Percentiles rank a stretch among this genome's conserved stretches.
phyloP scores from a whole-genome alignment of 1,139 yeast genomes.

The Debaryomyces nepalensis region DNA sequence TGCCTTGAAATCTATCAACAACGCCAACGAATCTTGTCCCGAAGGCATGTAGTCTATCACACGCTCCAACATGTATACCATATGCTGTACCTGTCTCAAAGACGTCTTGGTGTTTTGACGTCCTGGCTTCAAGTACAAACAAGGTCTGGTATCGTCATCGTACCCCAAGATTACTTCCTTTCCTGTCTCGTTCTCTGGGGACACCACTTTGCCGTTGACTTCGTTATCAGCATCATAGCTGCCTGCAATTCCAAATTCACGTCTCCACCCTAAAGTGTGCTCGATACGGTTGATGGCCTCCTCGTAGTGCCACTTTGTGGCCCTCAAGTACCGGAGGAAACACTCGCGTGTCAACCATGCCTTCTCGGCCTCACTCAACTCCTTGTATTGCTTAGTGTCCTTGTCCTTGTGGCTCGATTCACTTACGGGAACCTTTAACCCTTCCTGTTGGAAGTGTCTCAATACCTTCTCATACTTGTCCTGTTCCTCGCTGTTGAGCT shows the following conservation, averaged over 20 bases:
- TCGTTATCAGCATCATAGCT: conserved; percentile 37
- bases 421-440: conserved; percentile 39
- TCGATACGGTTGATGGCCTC: conserved; percentile 48
- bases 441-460: conserved; percentile 57
- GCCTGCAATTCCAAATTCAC: conserved; percentile 48
- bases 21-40: conserved; percentile 53
- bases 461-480: conserved; percentile 62
- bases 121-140: conserved; percentile 53
- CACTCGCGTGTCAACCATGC: conserved; percentile 55
- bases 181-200: conserved; percentile 51
- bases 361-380: conserved; percentile 37
- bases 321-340: conserved; percentile 50
- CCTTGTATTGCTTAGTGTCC: conserved; percentile 23
- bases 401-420: conserved; percentile 45
- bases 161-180: conserved; percentile 52
- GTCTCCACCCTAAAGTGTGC: conserved; percentile 52
- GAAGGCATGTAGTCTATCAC: conserved; percentile 55
- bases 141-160: conserved; percentile 53
- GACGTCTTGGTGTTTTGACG: conserved; percentile 53
- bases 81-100: conserved; percentile 50
- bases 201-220: conserved; percentile 38
- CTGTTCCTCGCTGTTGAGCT: conserved; percentile 58
- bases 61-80: conserved; percentile 54
- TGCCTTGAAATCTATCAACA: conserved; percentile 52
- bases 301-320: conserved; percentile 48